Percentiles rank a stretch among this genome's conserved stretches.
These are phyloP conservation scores for Otatea glauca DNA, from an alignment of 176 grass and related monocot species.

Conservation along the genomic window DNA sequence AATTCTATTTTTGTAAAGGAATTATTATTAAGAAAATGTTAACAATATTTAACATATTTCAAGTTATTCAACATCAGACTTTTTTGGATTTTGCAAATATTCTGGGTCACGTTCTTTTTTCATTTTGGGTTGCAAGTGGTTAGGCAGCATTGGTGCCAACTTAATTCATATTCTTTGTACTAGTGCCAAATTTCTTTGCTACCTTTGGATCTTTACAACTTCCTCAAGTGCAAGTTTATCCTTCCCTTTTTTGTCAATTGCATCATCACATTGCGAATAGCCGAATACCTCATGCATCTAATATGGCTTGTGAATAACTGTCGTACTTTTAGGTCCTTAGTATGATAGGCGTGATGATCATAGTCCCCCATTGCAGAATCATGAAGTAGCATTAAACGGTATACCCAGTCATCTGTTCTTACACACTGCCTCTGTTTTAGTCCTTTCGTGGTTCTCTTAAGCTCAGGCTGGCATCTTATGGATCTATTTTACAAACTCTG, in stretches of 20 bases:
- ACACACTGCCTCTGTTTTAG: not conserved
- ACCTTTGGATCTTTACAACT: not conserved
- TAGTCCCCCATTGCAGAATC: not conserved
- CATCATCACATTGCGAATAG: not conserved
- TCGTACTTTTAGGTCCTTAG: not conserved
- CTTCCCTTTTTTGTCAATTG: not conserved
- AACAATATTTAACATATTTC: not conserved
- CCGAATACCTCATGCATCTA: not conserved
- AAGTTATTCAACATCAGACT: not conserved
- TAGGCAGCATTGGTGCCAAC: not conserved
- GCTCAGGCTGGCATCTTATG: not conserved
- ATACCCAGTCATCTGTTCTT: constrained; percentile 5
- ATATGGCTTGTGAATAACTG: not conserved
- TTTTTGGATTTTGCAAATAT: not conserved
- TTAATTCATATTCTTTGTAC: not conserved
- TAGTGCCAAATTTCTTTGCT: not conserved
- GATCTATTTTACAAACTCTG: not conserved
- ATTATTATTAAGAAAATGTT: not conserved
- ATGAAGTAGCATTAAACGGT: not conserved
- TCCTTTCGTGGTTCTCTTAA: not conserved
- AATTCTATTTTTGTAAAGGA: not conserved
- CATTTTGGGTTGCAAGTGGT: not conserved
- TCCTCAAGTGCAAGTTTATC: not conserved
- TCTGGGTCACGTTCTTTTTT: not conserved
- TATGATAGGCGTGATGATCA: not conserved